Evolutionary conservation across 2,329 filamentous ascomycete genomes (phyloP).

Genomic region (Epichloe amarillans): DNA sequence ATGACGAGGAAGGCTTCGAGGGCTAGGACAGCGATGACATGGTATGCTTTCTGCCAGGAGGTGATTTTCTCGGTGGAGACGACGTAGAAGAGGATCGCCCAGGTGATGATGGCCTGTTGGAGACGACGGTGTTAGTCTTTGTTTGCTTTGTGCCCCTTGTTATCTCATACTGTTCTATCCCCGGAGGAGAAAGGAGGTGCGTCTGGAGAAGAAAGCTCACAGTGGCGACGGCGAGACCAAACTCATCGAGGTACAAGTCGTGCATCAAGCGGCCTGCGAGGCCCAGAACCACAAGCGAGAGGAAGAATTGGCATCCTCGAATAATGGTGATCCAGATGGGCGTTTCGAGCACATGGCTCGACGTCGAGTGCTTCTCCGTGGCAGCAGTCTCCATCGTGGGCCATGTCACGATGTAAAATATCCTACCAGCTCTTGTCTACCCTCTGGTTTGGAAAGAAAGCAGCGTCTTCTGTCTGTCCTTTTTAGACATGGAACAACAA

Average conservation of each 20-base stretch:
- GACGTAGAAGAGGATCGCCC: constrained; percentile 28
- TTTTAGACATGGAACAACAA: too few relatives aligned
- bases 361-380: neutral
- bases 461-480: too few relatives aligned
- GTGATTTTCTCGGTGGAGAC: constrained; percentile 27
- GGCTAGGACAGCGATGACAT: constrained; percentile 29
- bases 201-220: constrained; percentile 17
- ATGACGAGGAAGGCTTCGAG: constrained; percentile 31
- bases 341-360: constrained; percentile 23
- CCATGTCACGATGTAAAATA: neutral
- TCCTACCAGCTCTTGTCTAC: neutral
- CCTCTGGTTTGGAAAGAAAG: neutral
- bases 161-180: neutral
- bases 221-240: constrained; percentile 27
- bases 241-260: constrained; percentile 24
- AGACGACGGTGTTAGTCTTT: constrained; percentile 2
- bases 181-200: neutral
- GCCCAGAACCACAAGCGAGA: constrained; percentile 30
- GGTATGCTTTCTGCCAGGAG: constrained; percentile 23
- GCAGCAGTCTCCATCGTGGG: neutral
- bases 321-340: constrained; percentile 30
- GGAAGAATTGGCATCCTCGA: constrained; percentile 26
- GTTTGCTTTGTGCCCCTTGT: neutral
- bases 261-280: constrained; percentile 28
- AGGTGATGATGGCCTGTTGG: constrained; percentile 30